Percentiles rank a stretch among this genome's conserved stretches.
Evolutionary conservation across 192 early-diverging fungal genomes (phyloP).

Genomic region (Coemansia sp.): DNA sequence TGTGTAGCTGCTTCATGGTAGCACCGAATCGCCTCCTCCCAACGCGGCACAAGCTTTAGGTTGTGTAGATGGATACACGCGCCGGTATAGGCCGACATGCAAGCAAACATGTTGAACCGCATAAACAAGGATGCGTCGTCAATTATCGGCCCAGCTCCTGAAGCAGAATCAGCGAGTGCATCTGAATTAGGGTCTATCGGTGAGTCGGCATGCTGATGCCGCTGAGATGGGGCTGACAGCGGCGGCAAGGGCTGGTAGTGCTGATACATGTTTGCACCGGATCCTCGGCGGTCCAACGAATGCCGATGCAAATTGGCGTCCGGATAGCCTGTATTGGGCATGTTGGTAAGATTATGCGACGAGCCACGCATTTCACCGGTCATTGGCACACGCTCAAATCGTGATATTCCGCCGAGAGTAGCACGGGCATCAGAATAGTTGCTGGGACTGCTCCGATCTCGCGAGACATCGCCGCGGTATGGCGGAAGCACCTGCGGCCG

Average conservation of each 20-base stretch:
- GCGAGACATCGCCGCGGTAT: constrained; percentile 34
- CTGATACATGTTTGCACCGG: constrained; percentile 5
- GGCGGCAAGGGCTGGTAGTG: constrained; percentile 17
- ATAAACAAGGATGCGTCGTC: constrained; percentile 43
- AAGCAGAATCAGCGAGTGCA: constrained; percentile 22
- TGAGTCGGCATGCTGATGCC: background rate
- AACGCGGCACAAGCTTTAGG: constrained; percentile 32
- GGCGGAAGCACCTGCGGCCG: constrained; percentile 47
- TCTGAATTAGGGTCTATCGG: background rate
- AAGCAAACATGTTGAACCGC: constrained; percentile 42
- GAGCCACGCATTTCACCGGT: constrained; percentile 24
- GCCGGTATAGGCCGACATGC: constrained; percentile 21
- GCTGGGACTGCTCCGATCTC: constrained; percentile 4
- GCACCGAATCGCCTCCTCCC: constrained; percentile 24
- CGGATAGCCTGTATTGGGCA: constrained; percentile 9
- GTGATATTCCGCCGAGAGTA: constrained; percentile 2
- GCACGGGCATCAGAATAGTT: constrained; percentile 4
- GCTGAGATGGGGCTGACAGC: constrained; percentile 10
- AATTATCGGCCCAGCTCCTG: constrained; percentile 25
- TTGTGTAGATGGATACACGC: constrained; percentile 46
- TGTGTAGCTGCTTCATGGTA: constrained; percentile 26
- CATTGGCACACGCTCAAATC: constrained; percentile 13
- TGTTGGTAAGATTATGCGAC: constrained; percentile 11
- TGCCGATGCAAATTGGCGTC: constrained; percentile 9
- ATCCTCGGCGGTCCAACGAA: constrained; percentile 13